A percentile compares a stretch with the other conserved stretches of the same genome.
Evolutionary conservation across 2,329 filamentous ascomycete species (phyloP).

Genomic region (Fusarium irregulare): DNA sequence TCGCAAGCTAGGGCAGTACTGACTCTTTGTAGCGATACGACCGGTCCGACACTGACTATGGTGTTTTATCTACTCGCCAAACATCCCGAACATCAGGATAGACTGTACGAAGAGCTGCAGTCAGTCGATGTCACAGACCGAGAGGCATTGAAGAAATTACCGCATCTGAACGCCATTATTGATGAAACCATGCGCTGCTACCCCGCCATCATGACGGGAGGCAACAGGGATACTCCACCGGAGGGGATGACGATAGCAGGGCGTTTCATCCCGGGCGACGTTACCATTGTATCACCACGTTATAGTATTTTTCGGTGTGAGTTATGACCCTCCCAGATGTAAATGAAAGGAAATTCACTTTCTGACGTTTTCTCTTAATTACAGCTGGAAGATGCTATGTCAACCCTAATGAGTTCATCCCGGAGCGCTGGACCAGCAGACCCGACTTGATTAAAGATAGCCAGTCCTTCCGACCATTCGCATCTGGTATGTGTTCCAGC

Average conservation of each 20-base stretch:
- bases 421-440: background rate
- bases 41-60: background rate
- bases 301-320: background rate
- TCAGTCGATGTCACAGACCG: background rate
- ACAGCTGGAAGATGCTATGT: background rate
- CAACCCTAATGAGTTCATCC: background rate
- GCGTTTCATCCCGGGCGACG: background rate
- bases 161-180: background rate
- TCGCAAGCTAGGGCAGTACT: accelerated
- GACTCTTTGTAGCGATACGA: accelerated
- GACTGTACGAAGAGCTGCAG: background rate
- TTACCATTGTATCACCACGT: background rate
- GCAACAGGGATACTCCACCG: background rate
- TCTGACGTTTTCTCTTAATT: no score
- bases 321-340: no score
- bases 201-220: background rate
- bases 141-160: accelerated
- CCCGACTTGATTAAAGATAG: background rate
- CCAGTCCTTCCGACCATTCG: accelerated
- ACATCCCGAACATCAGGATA: background rate
- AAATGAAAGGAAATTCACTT: no score
- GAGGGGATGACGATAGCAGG: background rate
- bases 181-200: background rate
- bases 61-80: background rate
- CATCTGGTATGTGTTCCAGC: background rate